A percentile compares a stretch with the other conserved stretches of the same genome.
Conservation (phyloP, 2,329 filamentous ascomycete genomes). For the Neopestalotiopsis sp. region DNA sequence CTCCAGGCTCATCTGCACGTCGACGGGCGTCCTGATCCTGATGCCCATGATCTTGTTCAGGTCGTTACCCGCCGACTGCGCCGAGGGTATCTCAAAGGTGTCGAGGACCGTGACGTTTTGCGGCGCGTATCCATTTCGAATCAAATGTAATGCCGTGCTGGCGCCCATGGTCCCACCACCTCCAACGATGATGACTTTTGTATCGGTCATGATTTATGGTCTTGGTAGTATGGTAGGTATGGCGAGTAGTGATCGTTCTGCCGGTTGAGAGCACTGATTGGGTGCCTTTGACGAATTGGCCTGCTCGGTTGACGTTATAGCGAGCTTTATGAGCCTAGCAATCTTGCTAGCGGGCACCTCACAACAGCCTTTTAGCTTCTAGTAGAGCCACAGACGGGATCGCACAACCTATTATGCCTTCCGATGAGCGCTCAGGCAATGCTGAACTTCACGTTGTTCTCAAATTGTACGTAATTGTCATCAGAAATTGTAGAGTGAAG, state of each 20-base stretch:
- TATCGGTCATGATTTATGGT: slow-evolving; percentile 31
- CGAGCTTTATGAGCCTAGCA: slow-evolving; percentile 11
- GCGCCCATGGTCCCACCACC: slow-evolving; percentile 53
- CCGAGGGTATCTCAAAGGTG: slow-evolving; percentile 49
- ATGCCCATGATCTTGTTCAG: slow-evolving; percentile 53
- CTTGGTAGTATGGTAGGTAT: slow-evolving; percentile 12
- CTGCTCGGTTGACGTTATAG: not conserved
- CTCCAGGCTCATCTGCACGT: slow-evolving; percentile 38
- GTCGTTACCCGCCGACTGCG: slow-evolving; percentile 51
- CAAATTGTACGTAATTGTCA: not conserved
- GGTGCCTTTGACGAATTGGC: not conserved
- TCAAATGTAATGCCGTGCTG: slow-evolving; percentile 51
- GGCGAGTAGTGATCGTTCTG: not conserved
- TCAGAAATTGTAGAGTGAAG: not conserved
- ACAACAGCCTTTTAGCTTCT: not conserved
- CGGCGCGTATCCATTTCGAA: slow-evolving; percentile 46
- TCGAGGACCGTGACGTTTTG: slow-evolving; percentile 52
- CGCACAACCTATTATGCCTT: not conserved
- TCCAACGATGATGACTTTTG: slow-evolving; percentile 46
- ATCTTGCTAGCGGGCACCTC: slow-evolving; percentile 20
- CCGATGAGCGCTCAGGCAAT: not conserved
- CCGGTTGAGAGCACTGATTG: not conserved
- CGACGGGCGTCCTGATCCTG: slow-evolving; percentile 36
- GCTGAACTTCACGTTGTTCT: too few species aligned
- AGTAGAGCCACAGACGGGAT: not conserved